phyloP scores from a whole-genome alignment of 495 filamentous ascomycete species.

The Coniosporium apollinis region DNA sequence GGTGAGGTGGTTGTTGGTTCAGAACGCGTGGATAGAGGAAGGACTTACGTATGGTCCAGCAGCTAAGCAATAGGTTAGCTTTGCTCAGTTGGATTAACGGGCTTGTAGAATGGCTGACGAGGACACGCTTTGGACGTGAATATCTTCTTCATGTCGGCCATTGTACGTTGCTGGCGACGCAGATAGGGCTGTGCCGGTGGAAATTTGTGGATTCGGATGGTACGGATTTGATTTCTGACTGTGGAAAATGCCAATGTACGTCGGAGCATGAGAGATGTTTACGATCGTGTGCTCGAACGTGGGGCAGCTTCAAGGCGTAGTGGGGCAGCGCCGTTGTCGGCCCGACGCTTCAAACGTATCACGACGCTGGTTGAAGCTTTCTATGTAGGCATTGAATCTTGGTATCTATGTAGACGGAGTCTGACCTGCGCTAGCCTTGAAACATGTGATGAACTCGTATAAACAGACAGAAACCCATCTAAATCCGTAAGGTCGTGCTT shows the following conservation, averaged over 20 bases:
- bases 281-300: not conserved
- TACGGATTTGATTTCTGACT: not conserved
- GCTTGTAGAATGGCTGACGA: conserved; percentile 7
- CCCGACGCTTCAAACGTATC: too few relatives aligned
- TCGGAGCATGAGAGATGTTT: not conserved
- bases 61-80: conserved; percentile 19
- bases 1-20: not conserved
- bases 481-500: too few relatives aligned
- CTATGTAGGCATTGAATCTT: too few relatives aligned
- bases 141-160: conserved; percentile 21
- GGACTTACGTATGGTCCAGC: conserved; percentile 39
- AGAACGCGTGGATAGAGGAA: not conserved
- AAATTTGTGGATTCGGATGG: not conserved
- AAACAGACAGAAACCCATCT: too few relatives aligned
- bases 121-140: conserved; percentile 16
- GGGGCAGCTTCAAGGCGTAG: not conserved
- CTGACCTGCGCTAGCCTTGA: too few relatives aligned
- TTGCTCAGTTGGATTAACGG: not conserved
- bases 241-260: not conserved
- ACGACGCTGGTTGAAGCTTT: too few relatives aligned
- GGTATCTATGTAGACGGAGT: too few relatives aligned
- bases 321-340: not conserved
- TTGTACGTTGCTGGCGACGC: conserved; percentile 1
- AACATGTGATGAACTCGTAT: too few relatives aligned
- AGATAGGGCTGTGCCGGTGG: not conserved